These are phyloP conservation scores for Tubosaeta sp. DNA, from an alignment of 768 basidiomycete genomes.

Conservation along the genomic window DNA sequence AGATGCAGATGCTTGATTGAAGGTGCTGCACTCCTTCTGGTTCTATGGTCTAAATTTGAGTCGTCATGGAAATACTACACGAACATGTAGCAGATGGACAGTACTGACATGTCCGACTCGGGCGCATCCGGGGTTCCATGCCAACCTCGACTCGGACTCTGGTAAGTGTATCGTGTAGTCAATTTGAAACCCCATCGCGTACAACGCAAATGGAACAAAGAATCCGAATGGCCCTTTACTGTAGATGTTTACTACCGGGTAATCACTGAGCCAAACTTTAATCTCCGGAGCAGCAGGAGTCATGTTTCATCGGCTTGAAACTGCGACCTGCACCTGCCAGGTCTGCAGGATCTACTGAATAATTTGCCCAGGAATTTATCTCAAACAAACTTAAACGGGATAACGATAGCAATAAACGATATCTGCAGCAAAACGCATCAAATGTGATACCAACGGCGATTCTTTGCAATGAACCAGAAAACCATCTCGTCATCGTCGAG, in stretches of 20 bases:
- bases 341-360: not conserved
- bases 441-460: slow-evolving; percentile 64
- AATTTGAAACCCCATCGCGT: no score
- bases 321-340: no score
- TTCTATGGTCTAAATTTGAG: not conserved
- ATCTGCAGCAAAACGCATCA: slow-evolving; percentile 17
- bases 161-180: no score
- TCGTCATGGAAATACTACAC: not conserved
- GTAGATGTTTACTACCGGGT: no score
- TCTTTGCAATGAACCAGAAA: slow-evolving; percentile 55
- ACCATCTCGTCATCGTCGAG: slow-evolving; percentile 48
- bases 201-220: no score
- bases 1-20: not conserved
- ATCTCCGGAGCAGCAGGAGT: no score
- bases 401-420: slow-evolving; percentile 18
- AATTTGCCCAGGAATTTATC: not conserved
- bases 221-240: no score
- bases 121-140: not conserved
- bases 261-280: no score
- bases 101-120: not conserved
- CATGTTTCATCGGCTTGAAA: no score
- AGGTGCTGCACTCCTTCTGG: not conserved
- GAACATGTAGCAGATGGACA: not conserved
- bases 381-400: not conserved
- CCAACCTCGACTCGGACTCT: not conserved